Conservation (phyloP, 306 rosid genomes). For the Luffa aegyptiaca region DNA sequence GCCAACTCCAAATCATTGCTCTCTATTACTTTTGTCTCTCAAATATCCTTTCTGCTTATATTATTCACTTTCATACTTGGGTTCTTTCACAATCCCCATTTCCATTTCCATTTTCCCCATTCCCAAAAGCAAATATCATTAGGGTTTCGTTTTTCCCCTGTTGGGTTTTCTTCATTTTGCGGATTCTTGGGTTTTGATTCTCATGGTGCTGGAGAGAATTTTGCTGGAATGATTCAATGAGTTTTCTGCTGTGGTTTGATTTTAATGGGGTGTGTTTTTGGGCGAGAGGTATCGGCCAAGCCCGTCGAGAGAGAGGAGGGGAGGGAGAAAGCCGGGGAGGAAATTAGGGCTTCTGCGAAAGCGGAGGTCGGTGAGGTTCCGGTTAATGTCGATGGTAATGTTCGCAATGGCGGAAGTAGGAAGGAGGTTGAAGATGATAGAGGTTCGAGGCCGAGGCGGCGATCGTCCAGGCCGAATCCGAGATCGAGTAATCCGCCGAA, state of each 20-base stretch:
- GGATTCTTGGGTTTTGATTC: too few species aligned
- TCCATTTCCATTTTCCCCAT: neutral
- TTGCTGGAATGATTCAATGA: constrained; percentile 30
- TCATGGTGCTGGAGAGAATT: too few species aligned
- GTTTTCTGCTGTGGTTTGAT: constrained; percentile 15
- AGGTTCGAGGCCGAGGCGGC: constrained; percentile 39
- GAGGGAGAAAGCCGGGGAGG: neutral
- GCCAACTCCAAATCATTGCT: constrained; percentile 60
- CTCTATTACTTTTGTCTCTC: constrained; percentile 61
- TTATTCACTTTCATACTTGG: constrained; percentile 16
- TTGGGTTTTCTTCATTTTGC: neutral
- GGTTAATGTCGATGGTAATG: constrained; percentile 13
- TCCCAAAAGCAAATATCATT: neutral
- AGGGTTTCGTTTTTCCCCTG: neutral
- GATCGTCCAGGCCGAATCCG: constrained; percentile 79
- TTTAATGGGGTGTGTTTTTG: constrained; percentile 80
- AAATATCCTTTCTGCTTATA: constrained; percentile 34
- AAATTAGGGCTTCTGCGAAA: constrained; percentile 24
- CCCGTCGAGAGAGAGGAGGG: constrained; percentile 16
- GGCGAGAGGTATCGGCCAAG: constrained; percentile 34
- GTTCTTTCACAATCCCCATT: neutral
- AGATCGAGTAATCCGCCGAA: constrained; percentile 77
- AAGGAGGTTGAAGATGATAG: constrained; percentile 38
- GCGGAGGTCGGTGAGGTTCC: constrained; percentile 20
- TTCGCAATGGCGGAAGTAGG: constrained; percentile 27